phyloP scores from a whole-genome alignment of 192 early-diverging fungal genomes.

The Haplosporangium gracile region DNA sequence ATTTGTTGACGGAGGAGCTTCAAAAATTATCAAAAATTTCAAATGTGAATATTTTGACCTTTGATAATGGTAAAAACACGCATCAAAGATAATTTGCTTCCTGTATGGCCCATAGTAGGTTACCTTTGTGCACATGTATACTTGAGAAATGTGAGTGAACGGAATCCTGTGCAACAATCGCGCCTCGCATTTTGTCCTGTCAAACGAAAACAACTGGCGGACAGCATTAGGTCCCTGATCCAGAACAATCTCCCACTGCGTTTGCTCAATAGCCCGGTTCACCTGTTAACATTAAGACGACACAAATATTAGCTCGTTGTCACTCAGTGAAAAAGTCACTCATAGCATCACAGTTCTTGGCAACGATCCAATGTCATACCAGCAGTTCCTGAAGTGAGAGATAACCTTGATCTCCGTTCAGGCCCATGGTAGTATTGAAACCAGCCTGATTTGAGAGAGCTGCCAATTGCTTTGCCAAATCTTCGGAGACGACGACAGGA shows the following conservation, averaged over 20 bases:
- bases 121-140: constrained; percentile 53
- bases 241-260: constrained; percentile 40
- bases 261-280: constrained; percentile 28
- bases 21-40: neutral
- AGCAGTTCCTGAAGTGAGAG: constrained; percentile 49
- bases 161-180: constrained; percentile 45
- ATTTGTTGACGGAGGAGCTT: constrained; percentile 60
- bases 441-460: constrained; percentile 48
- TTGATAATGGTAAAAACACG: neutral
- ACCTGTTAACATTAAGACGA: constrained; percentile 11
- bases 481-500: constrained; percentile 50
- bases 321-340: neutral
- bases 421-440: constrained; percentile 46
- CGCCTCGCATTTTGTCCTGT: constrained; percentile 47
- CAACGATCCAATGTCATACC: constrained; percentile 9
- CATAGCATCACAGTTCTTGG: too few species aligned
- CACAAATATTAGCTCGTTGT: neutral
- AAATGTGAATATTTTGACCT: neutral
- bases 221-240: constrained; percentile 37
- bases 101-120: neutral
- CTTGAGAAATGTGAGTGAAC: constrained; percentile 43
- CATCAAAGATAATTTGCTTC: neutral
- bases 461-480: constrained; percentile 48
- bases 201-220: constrained; percentile 45
- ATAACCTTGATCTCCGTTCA: constrained; percentile 37